Conservation (phyloP, 2,329 filamentous ascomycete genomes). For the Cercospora zeae-maydis region DNA sequence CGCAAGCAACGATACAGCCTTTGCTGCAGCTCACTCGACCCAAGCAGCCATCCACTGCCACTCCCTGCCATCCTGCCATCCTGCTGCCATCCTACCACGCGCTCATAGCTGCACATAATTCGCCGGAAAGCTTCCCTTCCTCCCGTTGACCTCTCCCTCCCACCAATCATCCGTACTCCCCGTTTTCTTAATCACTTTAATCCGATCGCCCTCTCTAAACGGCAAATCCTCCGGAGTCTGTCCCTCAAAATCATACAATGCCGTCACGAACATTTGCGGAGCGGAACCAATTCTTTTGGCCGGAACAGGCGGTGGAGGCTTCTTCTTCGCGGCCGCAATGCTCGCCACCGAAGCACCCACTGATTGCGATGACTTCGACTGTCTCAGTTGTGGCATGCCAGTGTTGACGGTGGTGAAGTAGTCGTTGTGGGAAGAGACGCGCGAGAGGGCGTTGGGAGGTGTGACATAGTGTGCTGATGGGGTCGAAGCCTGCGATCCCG, state of each 20-base stretch:
- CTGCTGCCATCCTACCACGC: not conserved
- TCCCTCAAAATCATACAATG: conserved; percentile 70
- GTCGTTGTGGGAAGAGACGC: conserved; percentile 25
- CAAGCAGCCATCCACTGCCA: not conserved
- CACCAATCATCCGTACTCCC: conserved; percentile 82
- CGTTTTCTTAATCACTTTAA: conserved; percentile 74
- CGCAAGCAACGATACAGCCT: no score
- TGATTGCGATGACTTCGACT: conserved; percentile 30
- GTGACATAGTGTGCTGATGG: conserved; percentile 37
- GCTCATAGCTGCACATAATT: conserved; percentile 59
- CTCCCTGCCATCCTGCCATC: no score
- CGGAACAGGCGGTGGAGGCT: conserved; percentile 69
- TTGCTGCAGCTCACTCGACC: not conserved
- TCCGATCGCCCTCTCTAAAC: conserved; percentile 74
- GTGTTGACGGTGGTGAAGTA: conserved; percentile 26
- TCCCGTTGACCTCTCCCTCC: conserved; percentile 70
- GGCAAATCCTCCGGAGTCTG: conserved; percentile 66
- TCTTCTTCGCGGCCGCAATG: conserved; percentile 59
- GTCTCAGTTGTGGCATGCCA: conserved; percentile 20
- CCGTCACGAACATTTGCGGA: conserved; percentile 50
- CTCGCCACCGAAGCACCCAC: conserved; percentile 34
- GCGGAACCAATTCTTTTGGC: conserved; percentile 54
- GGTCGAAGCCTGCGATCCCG: conserved; percentile 29
- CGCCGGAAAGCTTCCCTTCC: conserved; percentile 71
- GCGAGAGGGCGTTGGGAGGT: conserved; percentile 23